Evolutionary conservation across 805 yeast species (phyloP).

Genomic region (Saccharomycopsis guyanensis): DNA sequence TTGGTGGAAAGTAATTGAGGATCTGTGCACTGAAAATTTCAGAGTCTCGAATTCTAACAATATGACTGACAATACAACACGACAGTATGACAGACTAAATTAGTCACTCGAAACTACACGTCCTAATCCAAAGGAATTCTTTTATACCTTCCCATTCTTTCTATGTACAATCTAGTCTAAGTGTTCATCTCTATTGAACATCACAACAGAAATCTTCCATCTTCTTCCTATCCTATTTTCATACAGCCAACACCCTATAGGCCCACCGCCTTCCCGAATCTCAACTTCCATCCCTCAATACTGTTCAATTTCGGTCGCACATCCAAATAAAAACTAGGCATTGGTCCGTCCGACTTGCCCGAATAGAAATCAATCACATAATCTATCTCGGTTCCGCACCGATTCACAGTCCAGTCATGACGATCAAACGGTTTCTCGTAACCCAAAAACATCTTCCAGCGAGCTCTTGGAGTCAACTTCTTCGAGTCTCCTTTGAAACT

Average conservation of each 20-base stretch:
- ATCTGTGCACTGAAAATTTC: no score
- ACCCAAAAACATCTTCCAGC: slow-evolving; percentile 58
- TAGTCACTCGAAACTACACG: no score
- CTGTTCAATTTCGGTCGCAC: slow-evolving; percentile 87
- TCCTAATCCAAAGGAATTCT: not conserved
- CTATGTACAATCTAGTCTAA: no score
- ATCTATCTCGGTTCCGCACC: slow-evolving; percentile 79
- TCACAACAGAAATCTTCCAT: no score
- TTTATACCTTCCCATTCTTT: no score
- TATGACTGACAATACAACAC: no score
- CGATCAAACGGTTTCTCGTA: slow-evolving; percentile 83
- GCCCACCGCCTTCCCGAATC: slow-evolving; percentile 60
- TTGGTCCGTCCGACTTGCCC: slow-evolving; percentile 40
- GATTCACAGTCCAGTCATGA: slow-evolving; percentile 86
- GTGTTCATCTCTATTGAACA: no score
- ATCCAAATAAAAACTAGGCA: slow-evolving; percentile 67
- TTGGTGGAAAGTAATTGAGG: no score
- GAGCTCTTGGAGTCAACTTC: slow-evolving; percentile 83
- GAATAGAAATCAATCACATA: slow-evolving; percentile 90
- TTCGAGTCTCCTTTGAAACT: slow-evolving; percentile 86
- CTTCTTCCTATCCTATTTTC: no score
- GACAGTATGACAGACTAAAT: no score
- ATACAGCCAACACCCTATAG: no score
- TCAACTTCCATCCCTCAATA: slow-evolving; percentile 69
- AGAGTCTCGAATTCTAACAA: no score